A percentile compares a stretch with the other conserved stretches of the same genome.
These are phyloP conservation scores for Cryphonectria japonica DNA, from an alignment of 2,329 filamentous ascomycete species.

Conservation along the genomic window DNA sequence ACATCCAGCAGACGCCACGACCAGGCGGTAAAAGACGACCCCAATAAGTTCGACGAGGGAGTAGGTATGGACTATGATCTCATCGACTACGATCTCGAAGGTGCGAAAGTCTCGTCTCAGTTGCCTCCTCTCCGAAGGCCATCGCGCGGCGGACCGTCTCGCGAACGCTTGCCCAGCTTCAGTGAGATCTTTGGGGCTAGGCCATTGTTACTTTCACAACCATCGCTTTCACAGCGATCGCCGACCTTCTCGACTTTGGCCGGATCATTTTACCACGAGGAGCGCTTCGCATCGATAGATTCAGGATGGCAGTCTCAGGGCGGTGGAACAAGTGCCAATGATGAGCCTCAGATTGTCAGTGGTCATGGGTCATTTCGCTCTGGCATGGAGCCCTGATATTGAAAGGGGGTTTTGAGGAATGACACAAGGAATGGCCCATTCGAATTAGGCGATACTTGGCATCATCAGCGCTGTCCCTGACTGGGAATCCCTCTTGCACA, in stretches of 20 bases:
- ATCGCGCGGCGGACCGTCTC: neutral
- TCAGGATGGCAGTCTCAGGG: neutral
- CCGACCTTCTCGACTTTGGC: neutral
- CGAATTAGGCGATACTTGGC: neutral
- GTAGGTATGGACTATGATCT: constrained; percentile 13
- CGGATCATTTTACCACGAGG: neutral
- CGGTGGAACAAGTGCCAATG: neutral
- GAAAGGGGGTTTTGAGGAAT: neutral
- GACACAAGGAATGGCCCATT: neutral
- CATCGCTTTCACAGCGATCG: neutral
- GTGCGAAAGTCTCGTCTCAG: neutral
- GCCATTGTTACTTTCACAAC: neutral
- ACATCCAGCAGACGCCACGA: neutral
- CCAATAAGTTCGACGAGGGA: neutral
- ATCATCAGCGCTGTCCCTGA: neutral
- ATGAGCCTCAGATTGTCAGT: neutral
- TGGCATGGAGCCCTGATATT: neutral
- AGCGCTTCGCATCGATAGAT: neutral
- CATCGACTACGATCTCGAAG: constrained; percentile 11
- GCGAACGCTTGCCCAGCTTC: neutral
- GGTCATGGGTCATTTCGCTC: neutral
- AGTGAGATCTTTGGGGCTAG: neutral
- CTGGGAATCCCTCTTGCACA: neutral
- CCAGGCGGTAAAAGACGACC: neutral
- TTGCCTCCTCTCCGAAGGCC: neutral